Base-by-base conservation (phyloP, 1,284 basidiomycete species). In the Volvariella surrecta region DNA sequence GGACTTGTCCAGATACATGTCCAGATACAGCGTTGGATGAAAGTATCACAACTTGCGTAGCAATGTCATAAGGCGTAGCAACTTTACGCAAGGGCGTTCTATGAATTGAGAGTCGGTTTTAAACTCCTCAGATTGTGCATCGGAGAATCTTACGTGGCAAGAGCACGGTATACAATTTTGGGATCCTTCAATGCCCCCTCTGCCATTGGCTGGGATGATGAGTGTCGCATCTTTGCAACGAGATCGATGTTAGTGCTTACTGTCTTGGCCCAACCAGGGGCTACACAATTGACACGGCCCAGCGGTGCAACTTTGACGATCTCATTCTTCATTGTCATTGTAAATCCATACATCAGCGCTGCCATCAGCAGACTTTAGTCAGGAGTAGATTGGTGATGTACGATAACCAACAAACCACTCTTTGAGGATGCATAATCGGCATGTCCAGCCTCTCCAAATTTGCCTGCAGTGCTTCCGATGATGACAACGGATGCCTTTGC, bases 321-420 rank as follows among this genome's bases (percentile, higher is more conserved):
- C 58, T 89, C 85, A 55, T 87, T 88, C 61, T 88, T 87, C 48
- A 88, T 66, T 2, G 77, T 70, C 48, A 80, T 63, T 1, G 76
- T 74, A 32, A 88, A 58, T 1, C 84, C 85, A 48, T 84, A 80
- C 79, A 86, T 86, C 64, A 89, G 70, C 1, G 76, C 84, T 76
- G 45, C 8, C 48, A n/a, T 53, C 30, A 45, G 41, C 30, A 52
- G 42, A 52, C 38, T 57, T 45, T 39, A 20, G n/a, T 43, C 13
- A 16, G 2, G 3, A 3, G 18, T 9, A 32, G n/a, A 16, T 2
- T 34, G 13, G 28, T 37, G 37, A 43, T 28, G 9, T 37, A 3
- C 6, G 34, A 37, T 32, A 19, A 6, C 13, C 37, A 2, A 51
- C 66, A 40, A 47, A 78, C 76, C 74, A 48, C 75, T 78, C 59